phyloP scores from a whole-genome alignment of 2,329 filamentous ascomycete genomes.

The Ilyonectria destructans region DNA sequence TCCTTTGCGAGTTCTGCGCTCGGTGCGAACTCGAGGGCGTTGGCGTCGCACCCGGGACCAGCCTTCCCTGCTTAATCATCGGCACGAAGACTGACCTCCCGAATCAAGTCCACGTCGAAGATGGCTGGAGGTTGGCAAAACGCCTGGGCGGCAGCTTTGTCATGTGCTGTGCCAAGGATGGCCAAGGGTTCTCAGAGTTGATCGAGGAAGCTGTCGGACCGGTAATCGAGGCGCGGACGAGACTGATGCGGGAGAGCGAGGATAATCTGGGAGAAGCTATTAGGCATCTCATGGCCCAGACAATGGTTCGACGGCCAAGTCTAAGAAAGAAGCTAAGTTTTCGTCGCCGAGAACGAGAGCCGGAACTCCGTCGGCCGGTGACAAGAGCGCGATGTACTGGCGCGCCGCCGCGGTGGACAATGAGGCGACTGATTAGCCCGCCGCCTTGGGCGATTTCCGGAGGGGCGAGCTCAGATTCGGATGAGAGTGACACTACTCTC shows the following conservation, averaged over 20 bases:
- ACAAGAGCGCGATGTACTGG: conserved; percentile 31
- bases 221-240: conserved; percentile 33
- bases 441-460: conserved; percentile 11
- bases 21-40: conserved; percentile 36
- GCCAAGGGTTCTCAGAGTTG: conserved; percentile 21
- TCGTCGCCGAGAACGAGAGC: conserved; percentile 8
- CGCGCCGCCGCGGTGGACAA: conserved; percentile 38
- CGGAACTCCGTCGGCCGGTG: conserved; percentile 11
- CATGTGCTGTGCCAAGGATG: conserved; percentile 25
- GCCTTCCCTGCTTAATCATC: conserved; percentile 36
- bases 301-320: conserved; percentile 7
- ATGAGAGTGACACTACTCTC: conserved; percentile 29
- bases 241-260: conserved; percentile 38
- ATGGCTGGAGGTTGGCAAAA: conserved; percentile 32
- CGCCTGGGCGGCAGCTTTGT: conserved; percentile 34
- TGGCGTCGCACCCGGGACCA: conserved; percentile 30
- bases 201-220: conserved; percentile 30
- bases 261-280: conserved; percentile 31
- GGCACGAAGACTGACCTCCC: conserved; percentile 34
- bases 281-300: conserved; percentile 21
- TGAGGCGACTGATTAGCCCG: conserved; percentile 26
- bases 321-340: conserved; percentile 20
- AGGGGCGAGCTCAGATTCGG: conserved; percentile 5
- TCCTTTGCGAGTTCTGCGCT: conserved; percentile 38
- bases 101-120: conserved; percentile 17